Evolutionary conservation across 2,329 filamentous ascomycete species (phyloP), one percentile per base, ranked within the genome.

Genomic region (Hypocrella siamensis): DNA sequence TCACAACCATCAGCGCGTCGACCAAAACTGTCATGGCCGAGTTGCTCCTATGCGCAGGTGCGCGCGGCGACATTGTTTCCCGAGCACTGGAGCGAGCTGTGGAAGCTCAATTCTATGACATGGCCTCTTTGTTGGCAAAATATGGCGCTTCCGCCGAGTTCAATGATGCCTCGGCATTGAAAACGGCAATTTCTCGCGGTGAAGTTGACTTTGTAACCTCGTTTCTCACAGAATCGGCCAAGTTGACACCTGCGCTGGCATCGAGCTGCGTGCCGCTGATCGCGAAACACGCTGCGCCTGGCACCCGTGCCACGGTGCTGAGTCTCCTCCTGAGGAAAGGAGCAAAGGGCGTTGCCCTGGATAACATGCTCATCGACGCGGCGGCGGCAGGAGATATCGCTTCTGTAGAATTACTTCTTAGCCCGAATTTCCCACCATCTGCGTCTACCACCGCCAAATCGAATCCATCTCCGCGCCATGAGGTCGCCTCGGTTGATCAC

Each of bases 11-110:
- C 14, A 57, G 56, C 5, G 60, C 63, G 0, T 56, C 60, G 19
- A 59, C 63, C 19, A 71, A 67, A 41, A 48, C 67, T 26, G 57
- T 58, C 3, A 51, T 75, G 38, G 56, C 65, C 0, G 69, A 76
- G 42, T 50, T 71, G 3, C 44, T 77, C 2, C 54, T 77, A 2
- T 73, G 70, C 32, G 69, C 66, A 1, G 70, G 71, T 0, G 69
- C 70, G 2, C 52, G 57, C 10, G 71, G 71, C 2, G 60, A 67
- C 11, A 50, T 56, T 1, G 49, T 69, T 1, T 58, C 65, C 0
- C 48, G 53, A 19, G 65, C 63, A 0, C 51, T 75, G 1, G 48
- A 64, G 6, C 52, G 61, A 19, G 63, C 68, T 1, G 63, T 61
- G 31, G 52, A 58, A 6, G 56, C 55, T 2, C 60, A 64, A 27